Conservation (phyloP, 2,329 filamentous ascomycete species). For the Chrysoporthe deuterocubensis region DNA sequence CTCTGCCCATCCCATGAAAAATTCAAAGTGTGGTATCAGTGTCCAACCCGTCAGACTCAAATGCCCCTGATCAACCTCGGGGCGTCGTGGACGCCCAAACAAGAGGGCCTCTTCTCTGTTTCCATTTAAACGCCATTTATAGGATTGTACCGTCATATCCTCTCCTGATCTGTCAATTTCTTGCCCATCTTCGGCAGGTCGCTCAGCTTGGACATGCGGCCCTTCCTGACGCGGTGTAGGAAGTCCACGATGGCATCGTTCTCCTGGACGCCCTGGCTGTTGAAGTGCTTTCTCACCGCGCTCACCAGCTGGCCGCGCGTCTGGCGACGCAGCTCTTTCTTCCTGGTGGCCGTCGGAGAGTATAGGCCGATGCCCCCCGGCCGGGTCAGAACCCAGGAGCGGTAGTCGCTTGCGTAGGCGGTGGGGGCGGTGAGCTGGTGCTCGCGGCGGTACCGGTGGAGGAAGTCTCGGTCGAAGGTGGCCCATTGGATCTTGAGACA, state of each 20-base stretch:
- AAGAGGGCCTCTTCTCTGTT: not conserved
- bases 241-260: slow-evolving; percentile 83
- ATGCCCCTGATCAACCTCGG: slow-evolving; percentile 6
- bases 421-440: slow-evolving; percentile 73
- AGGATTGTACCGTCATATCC: slow-evolving; percentile 20
- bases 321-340: slow-evolving; percentile 66
- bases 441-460: slow-evolving; percentile 76
- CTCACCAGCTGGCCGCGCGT: slow-evolving; percentile 74
- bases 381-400: slow-evolving; percentile 64
- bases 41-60: slow-evolving; percentile 11
- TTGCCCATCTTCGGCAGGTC: slow-evolving; percentile 35
- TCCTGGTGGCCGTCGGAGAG: slow-evolving; percentile 76
- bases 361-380: slow-evolving; percentile 68
- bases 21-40: slow-evolving; percentile 16
- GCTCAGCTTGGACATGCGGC: slow-evolving; percentile 48
- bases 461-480: slow-evolving; percentile 66
- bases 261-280: slow-evolving; percentile 76
- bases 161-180: slow-evolving; percentile 30
- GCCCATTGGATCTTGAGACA: slow-evolving; percentile 64
- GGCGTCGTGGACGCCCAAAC: not conserved
- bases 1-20: slow-evolving; percentile 5
- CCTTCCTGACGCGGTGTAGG: slow-evolving; percentile 70
- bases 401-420: slow-evolving; percentile 68
- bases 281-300: slow-evolving; percentile 81
- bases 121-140: slow-evolving; percentile 8